These are phyloP conservation scores for Chlamydomonas urium DNA, from an alignment of 139 green algal genomes.

Conservation along the genomic window DNA sequence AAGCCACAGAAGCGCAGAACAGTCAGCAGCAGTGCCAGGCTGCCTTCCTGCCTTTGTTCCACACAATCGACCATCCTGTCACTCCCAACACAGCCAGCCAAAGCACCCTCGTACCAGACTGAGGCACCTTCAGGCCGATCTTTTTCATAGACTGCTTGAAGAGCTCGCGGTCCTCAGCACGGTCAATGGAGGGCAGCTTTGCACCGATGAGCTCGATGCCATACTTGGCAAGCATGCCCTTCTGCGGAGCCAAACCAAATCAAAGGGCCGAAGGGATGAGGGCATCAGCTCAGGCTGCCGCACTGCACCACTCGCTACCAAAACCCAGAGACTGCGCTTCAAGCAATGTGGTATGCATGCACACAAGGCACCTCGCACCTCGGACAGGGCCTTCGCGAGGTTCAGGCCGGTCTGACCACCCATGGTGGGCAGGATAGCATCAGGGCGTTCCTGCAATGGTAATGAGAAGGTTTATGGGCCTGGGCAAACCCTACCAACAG, in stretches of 20 bases:
- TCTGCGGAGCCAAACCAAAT: constrained; percentile 13
- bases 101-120: constrained; percentile 6
- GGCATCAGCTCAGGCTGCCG: neutral
- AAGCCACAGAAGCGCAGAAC: no score
- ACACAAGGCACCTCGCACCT: constrained; percentile 47
- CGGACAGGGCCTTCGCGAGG: constrained; percentile 88
- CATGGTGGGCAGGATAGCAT: constrained; percentile 98
- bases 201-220: constrained; percentile 96
- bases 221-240: constrained; percentile 86
- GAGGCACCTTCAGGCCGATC: constrained; percentile 65
- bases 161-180: constrained; percentile 83
- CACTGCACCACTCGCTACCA: no score
- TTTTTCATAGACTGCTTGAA: constrained; percentile 91
- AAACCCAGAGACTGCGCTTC: no score
- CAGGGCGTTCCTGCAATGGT: constrained; percentile 86
- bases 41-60: no score
- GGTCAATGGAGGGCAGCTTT: constrained; percentile 98
- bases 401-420: constrained; percentile 97
- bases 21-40: no score
- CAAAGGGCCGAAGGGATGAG: neutral
- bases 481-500: no score
- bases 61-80: no score
- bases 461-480: no score
- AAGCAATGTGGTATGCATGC: constrained; percentile 14
- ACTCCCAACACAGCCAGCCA: neutral